Evolutionary conservation across 1,284 basidiomycete genomes (phyloP).

Genomic region (Naganishia liquefaciens): DNA sequence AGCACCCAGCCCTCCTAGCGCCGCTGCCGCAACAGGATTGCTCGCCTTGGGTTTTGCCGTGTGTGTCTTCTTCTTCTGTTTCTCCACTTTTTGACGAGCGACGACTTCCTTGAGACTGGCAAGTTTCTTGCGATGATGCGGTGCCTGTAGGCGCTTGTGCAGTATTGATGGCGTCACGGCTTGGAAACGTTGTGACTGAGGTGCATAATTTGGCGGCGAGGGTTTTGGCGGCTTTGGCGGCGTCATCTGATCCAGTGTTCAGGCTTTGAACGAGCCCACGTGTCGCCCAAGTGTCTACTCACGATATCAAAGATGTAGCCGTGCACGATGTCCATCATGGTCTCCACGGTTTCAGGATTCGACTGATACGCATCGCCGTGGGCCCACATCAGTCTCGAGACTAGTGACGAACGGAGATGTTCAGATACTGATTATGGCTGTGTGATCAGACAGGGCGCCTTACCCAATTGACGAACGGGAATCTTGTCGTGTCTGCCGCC

Average conservation of each 20-base stretch:
- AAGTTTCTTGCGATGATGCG: slow-evolving; percentile 25
- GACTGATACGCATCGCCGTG: slow-evolving; percentile 19
- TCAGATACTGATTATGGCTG: background rate
- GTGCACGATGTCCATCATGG: slow-evolving; percentile 26
- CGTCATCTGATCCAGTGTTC: background rate
- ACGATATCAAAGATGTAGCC: slow-evolving; percentile 26
- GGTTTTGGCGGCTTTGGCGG: slow-evolving; percentile 11
- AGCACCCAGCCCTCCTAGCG: slow-evolving; percentile 9
- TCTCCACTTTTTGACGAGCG: slow-evolving; percentile 18
- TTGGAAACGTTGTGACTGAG: slow-evolving; percentile 23
- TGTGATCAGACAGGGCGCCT: background rate
- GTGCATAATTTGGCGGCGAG: slow-evolving; percentile 16
- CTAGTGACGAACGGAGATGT: background rate
- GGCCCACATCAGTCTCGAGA: slow-evolving; percentile 16
- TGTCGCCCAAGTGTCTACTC: background rate
- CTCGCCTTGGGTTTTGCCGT: slow-evolving; percentile 4
- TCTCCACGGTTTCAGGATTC: slow-evolving; percentile 20
- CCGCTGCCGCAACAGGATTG: slow-evolving; percentile 6
- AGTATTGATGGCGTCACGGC: slow-evolving; percentile 22
- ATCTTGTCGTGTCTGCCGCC: slow-evolving; percentile 20
- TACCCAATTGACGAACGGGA: slow-evolving; percentile 20
- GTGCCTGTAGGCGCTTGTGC: slow-evolving; percentile 18
- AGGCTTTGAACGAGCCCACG: background rate
- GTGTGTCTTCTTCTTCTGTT: slow-evolving; percentile 25
- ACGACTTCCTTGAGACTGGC: slow-evolving; percentile 27